phyloP scores from a whole-genome alignment of 2,329 filamentous ascomycete genomes.

The Thelonectria discophora region DNA sequence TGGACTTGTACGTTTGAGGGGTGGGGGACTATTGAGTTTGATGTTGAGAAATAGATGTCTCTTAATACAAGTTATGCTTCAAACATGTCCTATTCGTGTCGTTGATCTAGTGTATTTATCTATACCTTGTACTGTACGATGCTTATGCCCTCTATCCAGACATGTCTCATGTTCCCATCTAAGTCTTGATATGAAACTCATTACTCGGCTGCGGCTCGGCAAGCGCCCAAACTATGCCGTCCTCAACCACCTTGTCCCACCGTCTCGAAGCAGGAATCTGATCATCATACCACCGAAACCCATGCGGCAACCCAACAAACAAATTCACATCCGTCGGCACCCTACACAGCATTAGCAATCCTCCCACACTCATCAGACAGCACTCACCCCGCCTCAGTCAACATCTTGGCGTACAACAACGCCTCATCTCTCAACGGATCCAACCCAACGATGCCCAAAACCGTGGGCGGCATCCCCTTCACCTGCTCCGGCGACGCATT shows the following conservation, averaged over 20 bases:
- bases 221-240: constrained; percentile 22
- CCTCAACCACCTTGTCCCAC: constrained; percentile 26
- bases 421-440: constrained; percentile 60
- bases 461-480: constrained; percentile 53
- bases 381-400: constrained; percentile 53
- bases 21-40: constrained; percentile 40
- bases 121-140: too few species aligned
- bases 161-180: not conserved
- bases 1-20: constrained; percentile 39
- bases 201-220: constrained; percentile 1
- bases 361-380: not conserved
- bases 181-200: constrained; percentile 20
- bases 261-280: constrained; percentile 16
- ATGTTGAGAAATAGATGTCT: constrained; percentile 23
- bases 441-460: constrained; percentile 54
- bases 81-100: too few species aligned
- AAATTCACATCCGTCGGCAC: constrained; percentile 34
- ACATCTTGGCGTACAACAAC: constrained; percentile 53
- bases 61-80: too few species aligned
- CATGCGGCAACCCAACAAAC: constrained; percentile 25
- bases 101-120: too few species aligned
- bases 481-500: constrained; percentile 45
- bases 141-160: too few species aligned
- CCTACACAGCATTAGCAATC: constrained; percentile 19
- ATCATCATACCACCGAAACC: constrained; percentile 24